Conservation (phyloP, 2,329 filamentous ascomycete genomes). For the Cryphonectria radicalis region DNA sequence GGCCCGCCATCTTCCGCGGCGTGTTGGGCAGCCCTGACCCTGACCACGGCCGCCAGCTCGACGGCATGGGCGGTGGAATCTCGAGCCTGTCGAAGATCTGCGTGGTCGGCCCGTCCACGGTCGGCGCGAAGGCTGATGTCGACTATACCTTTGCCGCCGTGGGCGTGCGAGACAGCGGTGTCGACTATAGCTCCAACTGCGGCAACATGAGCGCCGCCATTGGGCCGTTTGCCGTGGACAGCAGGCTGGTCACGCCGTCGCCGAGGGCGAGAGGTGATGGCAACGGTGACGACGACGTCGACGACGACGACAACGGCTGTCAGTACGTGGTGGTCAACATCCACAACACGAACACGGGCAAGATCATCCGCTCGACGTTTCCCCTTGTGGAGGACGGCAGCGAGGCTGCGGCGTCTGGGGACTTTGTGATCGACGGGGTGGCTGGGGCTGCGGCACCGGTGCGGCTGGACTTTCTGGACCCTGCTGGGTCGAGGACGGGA, state of each 20-base stretch:
- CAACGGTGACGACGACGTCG: not conserved
- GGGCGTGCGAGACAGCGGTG: constrained; percentile 61
- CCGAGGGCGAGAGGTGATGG: constrained; percentile 26
- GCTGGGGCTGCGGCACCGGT: constrained; percentile 42
- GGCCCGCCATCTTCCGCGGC: constrained; percentile 59
- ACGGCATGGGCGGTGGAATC: constrained; percentile 72
- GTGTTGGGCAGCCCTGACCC: constrained; percentile 69
- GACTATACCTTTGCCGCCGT: constrained; percentile 75
- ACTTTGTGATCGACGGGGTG: constrained; percentile 47
- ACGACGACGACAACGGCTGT: constrained; percentile 15
- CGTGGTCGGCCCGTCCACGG: constrained; percentile 59
- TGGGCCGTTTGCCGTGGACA: constrained; percentile 67
- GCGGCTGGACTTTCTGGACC: constrained; percentile 44
- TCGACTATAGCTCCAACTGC: constrained; percentile 73
- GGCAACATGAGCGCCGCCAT: constrained; percentile 75
- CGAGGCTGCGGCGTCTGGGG: constrained; percentile 44
- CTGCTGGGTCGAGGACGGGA: constrained; percentile 48
- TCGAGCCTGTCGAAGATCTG: constrained; percentile 74
- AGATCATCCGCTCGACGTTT: constrained; percentile 50
- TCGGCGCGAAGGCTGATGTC: constrained; percentile 56
- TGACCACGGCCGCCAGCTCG: constrained; percentile 68
- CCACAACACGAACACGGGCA: constrained; percentile 73
- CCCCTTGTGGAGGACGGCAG: constrained; percentile 34
- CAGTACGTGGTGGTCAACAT: constrained; percentile 57
- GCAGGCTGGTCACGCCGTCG: constrained; percentile 46